phyloP scores from a whole-genome alignment of 768 basidiomycete genomes.

The Termitomyces sp. region DNA sequence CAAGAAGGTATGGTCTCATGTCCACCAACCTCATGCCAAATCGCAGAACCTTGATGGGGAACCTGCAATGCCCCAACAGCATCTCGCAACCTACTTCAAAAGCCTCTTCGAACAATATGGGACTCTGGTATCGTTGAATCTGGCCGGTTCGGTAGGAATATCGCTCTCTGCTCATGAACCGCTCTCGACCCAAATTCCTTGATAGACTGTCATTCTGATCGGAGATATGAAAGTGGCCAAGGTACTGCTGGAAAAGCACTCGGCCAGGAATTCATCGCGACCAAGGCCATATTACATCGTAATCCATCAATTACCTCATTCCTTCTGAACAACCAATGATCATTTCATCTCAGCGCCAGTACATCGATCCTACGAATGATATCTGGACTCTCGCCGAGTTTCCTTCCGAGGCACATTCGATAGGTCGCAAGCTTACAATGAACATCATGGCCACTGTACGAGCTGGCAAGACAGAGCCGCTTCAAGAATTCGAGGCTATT shows the following conservation, averaged over 20 bases:
- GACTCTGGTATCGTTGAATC: no score
- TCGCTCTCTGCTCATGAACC: no score
- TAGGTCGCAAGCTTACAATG: background rate
- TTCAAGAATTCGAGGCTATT: background rate
- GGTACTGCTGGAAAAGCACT: background rate
- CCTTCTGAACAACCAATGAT: background rate
- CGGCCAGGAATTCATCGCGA: background rate
- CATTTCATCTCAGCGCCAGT: background rate
- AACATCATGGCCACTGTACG: background rate
- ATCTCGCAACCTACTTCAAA: no score
- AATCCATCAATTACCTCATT: background rate
- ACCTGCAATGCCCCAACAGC: no score
- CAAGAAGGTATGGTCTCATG: no score
- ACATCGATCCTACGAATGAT: background rate
- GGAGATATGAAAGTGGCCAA: background rate
- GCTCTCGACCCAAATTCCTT: no score
- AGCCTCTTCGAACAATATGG: no score
- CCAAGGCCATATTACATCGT: background rate
- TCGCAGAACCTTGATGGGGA: no score
- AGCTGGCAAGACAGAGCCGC: background rate
- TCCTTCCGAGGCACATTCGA: background rate
- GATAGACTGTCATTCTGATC: background rate
- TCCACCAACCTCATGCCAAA: no score
- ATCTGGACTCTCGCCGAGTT: background rate
- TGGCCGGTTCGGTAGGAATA: no score